These are phyloP conservation scores for Peribolospora baueri DNA, from an alignment of 768 basidiomycete genomes.

Conservation along the genomic window DNA sequence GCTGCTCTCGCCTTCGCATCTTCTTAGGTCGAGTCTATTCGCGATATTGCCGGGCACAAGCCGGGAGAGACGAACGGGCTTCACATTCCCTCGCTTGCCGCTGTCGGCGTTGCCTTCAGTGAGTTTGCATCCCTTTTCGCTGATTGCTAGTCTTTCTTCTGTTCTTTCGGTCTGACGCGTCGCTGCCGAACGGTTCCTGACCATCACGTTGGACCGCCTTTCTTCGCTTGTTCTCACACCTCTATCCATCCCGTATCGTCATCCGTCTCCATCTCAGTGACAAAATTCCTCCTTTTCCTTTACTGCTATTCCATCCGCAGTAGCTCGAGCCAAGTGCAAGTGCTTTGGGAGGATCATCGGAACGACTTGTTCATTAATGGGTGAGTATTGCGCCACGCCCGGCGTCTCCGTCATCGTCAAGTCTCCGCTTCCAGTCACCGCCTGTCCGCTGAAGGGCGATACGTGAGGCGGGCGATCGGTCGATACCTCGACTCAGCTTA, in stretches of 20 bases:
- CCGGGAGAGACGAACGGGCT: constrained; percentile 34
- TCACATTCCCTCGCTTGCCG: constrained; percentile 56
- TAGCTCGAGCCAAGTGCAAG: constrained; percentile 67
- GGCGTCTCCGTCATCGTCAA: background rate
- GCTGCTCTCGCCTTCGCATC: background rate
- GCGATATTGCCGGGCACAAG: constrained; percentile 37
- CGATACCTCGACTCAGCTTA: background rate
- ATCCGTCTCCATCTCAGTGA: background rate
- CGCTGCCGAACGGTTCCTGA: background rate
- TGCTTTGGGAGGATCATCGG: constrained; percentile 92
- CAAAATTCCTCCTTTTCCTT: constrained; percentile 58
- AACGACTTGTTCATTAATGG: constrained; percentile 32
- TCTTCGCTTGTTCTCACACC: background rate
- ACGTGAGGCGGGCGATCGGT: background rate
- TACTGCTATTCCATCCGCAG: constrained; percentile 59
- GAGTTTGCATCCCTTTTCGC: constrained; percentile 7
- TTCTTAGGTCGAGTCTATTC: constrained; percentile 44
- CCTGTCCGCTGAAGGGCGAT: background rate
- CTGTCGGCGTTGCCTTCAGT: constrained; percentile 66
- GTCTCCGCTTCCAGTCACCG: constrained; percentile 2
- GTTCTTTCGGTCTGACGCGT: background rate
- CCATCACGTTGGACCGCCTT: too few relatives aligned
- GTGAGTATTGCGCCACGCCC: constrained; percentile 6
- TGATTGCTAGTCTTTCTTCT: background rate
- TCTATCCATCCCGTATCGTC: background rate